phyloP scores from a whole-genome alignment of 2,329 filamentous ascomycete species.

The Phyllosticta capitalensis region DNA sequence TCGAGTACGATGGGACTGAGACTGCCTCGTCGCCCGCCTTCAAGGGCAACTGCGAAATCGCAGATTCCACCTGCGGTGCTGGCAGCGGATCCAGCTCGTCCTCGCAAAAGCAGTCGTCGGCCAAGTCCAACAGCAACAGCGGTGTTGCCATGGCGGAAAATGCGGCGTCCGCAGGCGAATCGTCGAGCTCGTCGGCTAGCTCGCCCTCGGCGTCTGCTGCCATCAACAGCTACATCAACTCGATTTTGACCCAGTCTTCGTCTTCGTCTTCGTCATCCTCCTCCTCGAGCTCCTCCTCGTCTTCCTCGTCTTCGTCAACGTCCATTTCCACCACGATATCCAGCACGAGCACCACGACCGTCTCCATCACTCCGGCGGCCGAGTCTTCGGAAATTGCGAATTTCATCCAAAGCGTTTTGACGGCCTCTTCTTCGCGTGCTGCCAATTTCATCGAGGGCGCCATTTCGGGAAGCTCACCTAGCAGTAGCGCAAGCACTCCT shows the following conservation, averaged over 20 bases:
- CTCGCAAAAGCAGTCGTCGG: background rate
- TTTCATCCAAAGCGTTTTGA: conserved; percentile 6
- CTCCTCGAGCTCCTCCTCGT: background rate
- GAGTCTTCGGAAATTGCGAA: conserved; percentile 3
- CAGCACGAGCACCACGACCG: background rate
- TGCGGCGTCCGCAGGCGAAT: background rate
- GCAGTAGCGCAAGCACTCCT: conserved; percentile 21
- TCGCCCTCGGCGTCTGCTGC: background rate
- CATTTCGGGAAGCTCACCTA: conserved; percentile 22
- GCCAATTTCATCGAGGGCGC: conserved; percentile 18
- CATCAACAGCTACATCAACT: conserved; percentile 1
- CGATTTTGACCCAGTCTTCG: background rate
- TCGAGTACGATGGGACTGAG: conserved; percentile 29
- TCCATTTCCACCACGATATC: conserved; percentile 8
- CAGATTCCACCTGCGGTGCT: background rate
- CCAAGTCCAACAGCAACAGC: background rate
- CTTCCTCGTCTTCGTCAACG: background rate
- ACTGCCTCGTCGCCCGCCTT: conserved; percentile 18
- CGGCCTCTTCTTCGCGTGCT: conserved; percentile 4
- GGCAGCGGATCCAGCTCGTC: background rate
- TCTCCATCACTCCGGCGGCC: background rate
- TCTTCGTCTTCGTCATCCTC: background rate
- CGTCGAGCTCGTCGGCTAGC: background rate
- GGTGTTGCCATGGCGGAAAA: conserved; percentile 1
- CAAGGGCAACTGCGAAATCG: conserved; percentile 23